Conservation (phyloP, 2,329 filamentous ascomycete genomes). For the Colletotrichum chrysophilum region DNA sequence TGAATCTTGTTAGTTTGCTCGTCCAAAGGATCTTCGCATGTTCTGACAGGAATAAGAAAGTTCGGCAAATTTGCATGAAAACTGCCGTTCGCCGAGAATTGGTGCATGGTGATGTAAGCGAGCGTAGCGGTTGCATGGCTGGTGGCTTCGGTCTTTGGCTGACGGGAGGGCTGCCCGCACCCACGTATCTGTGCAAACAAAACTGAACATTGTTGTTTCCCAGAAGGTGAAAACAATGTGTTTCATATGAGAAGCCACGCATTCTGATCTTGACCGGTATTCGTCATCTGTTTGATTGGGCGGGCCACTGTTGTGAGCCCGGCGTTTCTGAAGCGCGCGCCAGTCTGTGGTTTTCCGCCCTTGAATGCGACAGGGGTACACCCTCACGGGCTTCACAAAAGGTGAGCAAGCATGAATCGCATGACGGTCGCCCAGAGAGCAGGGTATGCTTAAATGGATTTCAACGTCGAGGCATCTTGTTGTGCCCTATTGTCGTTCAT, state of each 20-base stretch:
- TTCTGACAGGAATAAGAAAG: slow-evolving; percentile 12
- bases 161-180: neutral
- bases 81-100: slow-evolving; percentile 5
- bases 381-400: neutral
- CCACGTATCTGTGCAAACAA: neutral
- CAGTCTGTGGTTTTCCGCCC: neutral
- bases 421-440: neutral
- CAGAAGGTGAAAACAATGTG: neutral
- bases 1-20: neutral
- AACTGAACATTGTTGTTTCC: neutral
- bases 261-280: neutral
- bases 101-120: neutral
- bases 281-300: neutral
- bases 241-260: neutral
- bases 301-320: neutral
- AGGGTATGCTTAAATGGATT: neutral
- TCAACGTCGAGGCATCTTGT: neutral
- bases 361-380: neutral
- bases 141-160: neutral
- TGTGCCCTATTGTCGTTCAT: neutral
- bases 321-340: slow-evolving; percentile 18
- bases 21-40: neutral
- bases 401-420: neutral
- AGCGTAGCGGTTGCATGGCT: neutral
- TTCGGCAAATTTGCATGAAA: neutral